A percentile compares a stretch with the other conserved stretches of the same genome.
Evolutionary conservation across 805 yeast genomes (phyloP).

Genomic region (Diddensiella santjacobensis): DNA sequence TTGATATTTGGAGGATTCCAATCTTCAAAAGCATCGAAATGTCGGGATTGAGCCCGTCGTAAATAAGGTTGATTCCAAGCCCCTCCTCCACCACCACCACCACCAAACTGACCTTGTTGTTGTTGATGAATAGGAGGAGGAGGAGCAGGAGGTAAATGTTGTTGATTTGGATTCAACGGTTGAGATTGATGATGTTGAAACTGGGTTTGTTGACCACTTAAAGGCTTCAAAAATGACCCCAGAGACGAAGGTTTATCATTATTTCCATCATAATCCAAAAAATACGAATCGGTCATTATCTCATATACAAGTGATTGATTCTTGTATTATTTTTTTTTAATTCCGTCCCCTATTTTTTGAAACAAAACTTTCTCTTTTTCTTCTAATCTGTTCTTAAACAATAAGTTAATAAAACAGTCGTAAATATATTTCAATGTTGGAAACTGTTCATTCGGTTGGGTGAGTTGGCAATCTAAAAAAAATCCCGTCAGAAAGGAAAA

Average conservation of each 20-base stretch:
- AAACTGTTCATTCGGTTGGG: no score
- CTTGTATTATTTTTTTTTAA: no score
- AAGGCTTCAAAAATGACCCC: slow-evolving; percentile 1
- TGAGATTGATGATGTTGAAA: not conserved
- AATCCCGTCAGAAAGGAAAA: no score
- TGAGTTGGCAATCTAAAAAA: no score
- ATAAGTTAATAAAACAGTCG: no score
- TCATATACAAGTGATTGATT: not conserved
- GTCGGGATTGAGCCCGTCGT: slow-evolving; percentile 25
- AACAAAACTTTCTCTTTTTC: no score
- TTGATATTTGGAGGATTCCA: not conserved
- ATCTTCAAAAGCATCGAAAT: slow-evolving; percentile 22
- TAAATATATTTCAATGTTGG: no score
- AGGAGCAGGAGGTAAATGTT: slow-evolving; percentile 3
- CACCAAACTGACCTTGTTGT: not conserved
- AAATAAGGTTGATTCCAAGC: slow-evolving; percentile 6
- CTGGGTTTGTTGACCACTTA: not conserved
- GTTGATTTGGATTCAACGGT: not conserved
- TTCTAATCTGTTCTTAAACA: no score
- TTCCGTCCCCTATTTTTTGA: no score
- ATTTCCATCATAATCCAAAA: slow-evolving; percentile 4
- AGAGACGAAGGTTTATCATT: slow-evolving; percentile 1
- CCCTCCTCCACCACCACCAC: slow-evolving; percentile 1
- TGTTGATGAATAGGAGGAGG: not conserved
- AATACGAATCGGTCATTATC: slow-evolving; percentile 2